phyloP scores from a whole-genome alignment of 169 alveolate species.

The Eimeria falciformis region DNA sequence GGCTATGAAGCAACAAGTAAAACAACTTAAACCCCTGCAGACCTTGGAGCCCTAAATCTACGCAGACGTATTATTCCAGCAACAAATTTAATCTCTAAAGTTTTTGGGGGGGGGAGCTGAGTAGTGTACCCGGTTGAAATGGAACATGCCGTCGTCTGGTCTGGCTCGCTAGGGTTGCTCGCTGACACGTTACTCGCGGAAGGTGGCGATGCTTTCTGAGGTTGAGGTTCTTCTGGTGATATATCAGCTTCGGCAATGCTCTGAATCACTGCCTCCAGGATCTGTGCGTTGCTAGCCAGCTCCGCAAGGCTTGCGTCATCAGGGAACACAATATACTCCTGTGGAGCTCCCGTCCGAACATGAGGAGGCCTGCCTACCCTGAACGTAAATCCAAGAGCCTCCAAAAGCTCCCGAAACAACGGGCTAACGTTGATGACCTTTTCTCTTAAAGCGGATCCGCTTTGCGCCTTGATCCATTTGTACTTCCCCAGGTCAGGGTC shows the following conservation, averaged over 20 bases:
- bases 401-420: conserved; percentile 1
- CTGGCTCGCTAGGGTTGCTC: too few species aligned
- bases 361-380: conserved; percentile 50
- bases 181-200: too few species aligned
- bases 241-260: not conserved
- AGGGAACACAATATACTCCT: conserved; percentile 36
- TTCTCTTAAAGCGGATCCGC: conserved; percentile 32
- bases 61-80: too few species aligned
- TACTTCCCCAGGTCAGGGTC: conserved; percentile 35
- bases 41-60: too few species aligned
- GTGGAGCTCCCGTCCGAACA: conserved; percentile 31
- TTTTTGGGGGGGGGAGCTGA: too few species aligned
- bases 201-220: too few species aligned
- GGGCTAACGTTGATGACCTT: conserved; percentile 52
- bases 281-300: conserved; percentile 24
- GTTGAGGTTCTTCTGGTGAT: too few species aligned
- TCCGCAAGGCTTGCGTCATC: not conserved
- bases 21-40: too few species aligned
- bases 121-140: too few species aligned
- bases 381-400: conserved; percentile 13
- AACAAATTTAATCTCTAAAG: too few species aligned
- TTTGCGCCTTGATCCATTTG: conserved; percentile 47
- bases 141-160: too few species aligned
- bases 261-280: conserved; percentile 20
- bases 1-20: too few species aligned